Conservation (phyloP, 1,284 basidiomycete species). For the Xerocomus amazonicus region DNA sequence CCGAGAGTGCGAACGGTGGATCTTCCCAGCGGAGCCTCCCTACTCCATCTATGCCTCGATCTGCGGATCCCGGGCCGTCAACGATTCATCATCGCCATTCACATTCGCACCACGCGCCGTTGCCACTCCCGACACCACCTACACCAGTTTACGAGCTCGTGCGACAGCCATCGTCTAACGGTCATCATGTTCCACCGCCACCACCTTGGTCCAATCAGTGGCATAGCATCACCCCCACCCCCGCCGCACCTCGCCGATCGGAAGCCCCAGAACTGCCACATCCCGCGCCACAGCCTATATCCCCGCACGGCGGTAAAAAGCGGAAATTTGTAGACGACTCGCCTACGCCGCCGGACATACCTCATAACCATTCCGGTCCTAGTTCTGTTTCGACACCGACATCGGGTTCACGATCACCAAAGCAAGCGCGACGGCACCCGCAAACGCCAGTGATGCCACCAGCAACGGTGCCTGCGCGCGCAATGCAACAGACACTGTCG, state of each 20-base stretch:
- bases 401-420: constrained; percentile 29
- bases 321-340: constrained; percentile 44
- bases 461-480: constrained; percentile 30
- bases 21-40: constrained; percentile 26
- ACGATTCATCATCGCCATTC: constrained; percentile 28
- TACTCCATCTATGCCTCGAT: constrained; percentile 24
- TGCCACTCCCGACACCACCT: constrained; percentile 35
- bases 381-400: constrained; percentile 9
- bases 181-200: constrained; percentile 48
- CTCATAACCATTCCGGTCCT: constrained; percentile 12
- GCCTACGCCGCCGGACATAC: constrained; percentile 24
- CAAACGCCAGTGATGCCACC: constrained; percentile 32
- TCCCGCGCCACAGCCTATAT: constrained; percentile 23
- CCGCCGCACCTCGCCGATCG: constrained; percentile 20
- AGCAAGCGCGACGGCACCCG: constrained; percentile 32
- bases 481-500: constrained; percentile 44
- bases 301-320: constrained; percentile 37
- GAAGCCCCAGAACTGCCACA: constrained; percentile 27
- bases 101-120: constrained; percentile 30
- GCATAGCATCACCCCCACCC: constrained; percentile 31
- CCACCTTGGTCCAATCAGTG: constrained; percentile 66
- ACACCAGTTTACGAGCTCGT: constrained; percentile 34
- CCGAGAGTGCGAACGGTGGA: constrained; percentile 35
- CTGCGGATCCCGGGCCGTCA: constrained; percentile 29
- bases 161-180: constrained; percentile 28